These are phyloP conservation scores for Lichtheimia corymbifera DNA, from an alignment of 371 early-diverging fungal genomes.

Conservation along the genomic window DNA sequence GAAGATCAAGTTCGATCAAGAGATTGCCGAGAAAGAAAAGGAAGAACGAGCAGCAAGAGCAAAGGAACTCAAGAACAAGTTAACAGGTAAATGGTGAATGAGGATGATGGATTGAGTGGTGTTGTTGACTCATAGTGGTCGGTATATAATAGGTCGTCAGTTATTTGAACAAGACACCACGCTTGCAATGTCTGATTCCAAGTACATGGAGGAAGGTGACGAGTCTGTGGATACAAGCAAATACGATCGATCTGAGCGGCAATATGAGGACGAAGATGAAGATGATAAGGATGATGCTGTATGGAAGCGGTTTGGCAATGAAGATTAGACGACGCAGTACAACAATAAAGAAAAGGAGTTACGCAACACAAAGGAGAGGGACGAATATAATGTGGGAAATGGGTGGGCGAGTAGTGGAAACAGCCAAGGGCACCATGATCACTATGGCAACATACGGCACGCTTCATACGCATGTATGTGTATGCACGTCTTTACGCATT, in stretches of 20 bases:
- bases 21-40: conserved; percentile 64
- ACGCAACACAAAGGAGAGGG: background rate
- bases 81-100: conserved; percentile 50
- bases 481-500: no score
- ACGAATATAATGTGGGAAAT: no score
- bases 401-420: no score
- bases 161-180: conserved; percentile 89
- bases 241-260: conserved; percentile 56
- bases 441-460: no score
- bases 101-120: background rate
- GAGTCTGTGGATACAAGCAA: conserved; percentile 76
- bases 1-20: conserved; percentile 78
- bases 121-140: background rate
- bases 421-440: no score
- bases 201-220: conserved; percentile 85
- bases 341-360: conserved; percentile 1
- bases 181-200: conserved; percentile 83
- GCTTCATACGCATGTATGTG: no score
- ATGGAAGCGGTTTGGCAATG: conserved; percentile 42
- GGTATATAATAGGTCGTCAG: conserved; percentile 67
- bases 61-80: conserved; percentile 52
- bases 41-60: conserved; percentile 47
- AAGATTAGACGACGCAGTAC: conserved; percentile 22
- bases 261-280: conserved; percentile 64
- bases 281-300: conserved; percentile 55